Base-by-base conservation (phyloP, 768 basidiomycete species). In the Russula virescens region DNA sequence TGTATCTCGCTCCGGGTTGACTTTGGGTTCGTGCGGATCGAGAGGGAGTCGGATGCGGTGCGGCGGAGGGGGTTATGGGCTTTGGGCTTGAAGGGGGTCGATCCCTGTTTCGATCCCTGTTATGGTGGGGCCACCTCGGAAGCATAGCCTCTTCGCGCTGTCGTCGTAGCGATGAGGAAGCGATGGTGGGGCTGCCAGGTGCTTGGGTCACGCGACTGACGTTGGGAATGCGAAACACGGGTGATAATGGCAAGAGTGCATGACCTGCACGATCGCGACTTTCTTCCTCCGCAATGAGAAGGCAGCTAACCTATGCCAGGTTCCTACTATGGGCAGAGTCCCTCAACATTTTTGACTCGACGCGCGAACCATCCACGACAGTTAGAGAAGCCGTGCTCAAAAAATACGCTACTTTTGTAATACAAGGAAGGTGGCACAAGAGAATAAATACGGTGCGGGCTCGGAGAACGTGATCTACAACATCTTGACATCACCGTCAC, bases 1-100 rank as follows among this genome's bases (percentile, higher is more conserved):
- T 86, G 81, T 55, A 95, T 94, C 35, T 85, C 80, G 48, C 90
- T 83, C 48, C 90, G 82, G 13, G 94, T 94, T 8, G 89, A 88
- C 4, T 90, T 94, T 11, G 90, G 91, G 68, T 90, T 94, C 25
- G 86, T 79, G 54, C 94, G 88, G 64, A 96, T 91, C 8, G 91
- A 87, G 47, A 91, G 79, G 2, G 94, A 97, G 6, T 83, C 93
- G 18, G 90, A 83, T 18, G 94, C 94, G 8, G 91, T 83, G 50
- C 93, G 84, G 50, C 94, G 83, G 5, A 93, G 81, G 1, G 91
- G 82, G 5, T 91, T 92, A 6, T 85, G 81, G 19, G 86, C 84
- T 71, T 91, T 93, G n/a, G 90, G 89, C 71, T 90, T 92, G 48
- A 64, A 54, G 40, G 58, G 5, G 16, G 42, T 4, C 42, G 42